phyloP scores from a whole-genome alignment of 805 yeast species.

The Saturnispora besseyi region DNA sequence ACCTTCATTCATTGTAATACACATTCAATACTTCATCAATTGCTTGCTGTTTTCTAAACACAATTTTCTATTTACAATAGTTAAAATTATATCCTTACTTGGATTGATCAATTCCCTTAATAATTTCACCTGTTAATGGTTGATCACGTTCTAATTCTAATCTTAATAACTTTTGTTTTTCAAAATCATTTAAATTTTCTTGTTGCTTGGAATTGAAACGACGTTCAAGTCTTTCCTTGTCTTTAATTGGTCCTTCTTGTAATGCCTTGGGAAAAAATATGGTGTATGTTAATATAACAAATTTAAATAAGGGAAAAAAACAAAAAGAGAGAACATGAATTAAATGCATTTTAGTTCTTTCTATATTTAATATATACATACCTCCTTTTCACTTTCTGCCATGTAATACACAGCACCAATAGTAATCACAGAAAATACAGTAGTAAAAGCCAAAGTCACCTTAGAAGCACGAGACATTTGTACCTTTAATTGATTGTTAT shows the following conservation, averaged over 20 bases:
- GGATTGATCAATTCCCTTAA: constrained; percentile 31
- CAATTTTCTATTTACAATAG: not conserved
- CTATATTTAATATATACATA: constrained; percentile 21
- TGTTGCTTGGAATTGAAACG: constrained; percentile 31
- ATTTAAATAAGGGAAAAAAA: not conserved
- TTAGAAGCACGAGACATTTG: constrained; percentile 75
- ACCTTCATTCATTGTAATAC: too few relatives aligned
- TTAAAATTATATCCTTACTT: not conserved
- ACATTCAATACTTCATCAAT: too few relatives aligned
- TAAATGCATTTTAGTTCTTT: too few relatives aligned
- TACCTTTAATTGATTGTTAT: not conserved
- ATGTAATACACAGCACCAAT: constrained; percentile 61
- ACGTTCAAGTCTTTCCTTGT: constrained; percentile 55
- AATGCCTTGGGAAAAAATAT: constrained; percentile 35
- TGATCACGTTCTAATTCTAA: constrained; percentile 50
- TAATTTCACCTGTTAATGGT: constrained; percentile 49
- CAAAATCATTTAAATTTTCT: constrained; percentile 59
- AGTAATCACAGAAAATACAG: constrained; percentile 47
- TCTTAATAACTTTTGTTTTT: constrained; percentile 50
- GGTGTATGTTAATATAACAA: too few relatives aligned
- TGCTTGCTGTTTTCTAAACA: too few relatives aligned
- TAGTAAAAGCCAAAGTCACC: constrained; percentile 55
- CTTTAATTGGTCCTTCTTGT: constrained; percentile 79
- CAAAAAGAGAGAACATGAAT: too few relatives aligned
- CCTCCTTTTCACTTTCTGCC: constrained; percentile 61